These are phyloP conservation scores for Fraxinus floribunda DNA, from an alignment of 305 asterid species.

Conservation along the genomic window DNA sequence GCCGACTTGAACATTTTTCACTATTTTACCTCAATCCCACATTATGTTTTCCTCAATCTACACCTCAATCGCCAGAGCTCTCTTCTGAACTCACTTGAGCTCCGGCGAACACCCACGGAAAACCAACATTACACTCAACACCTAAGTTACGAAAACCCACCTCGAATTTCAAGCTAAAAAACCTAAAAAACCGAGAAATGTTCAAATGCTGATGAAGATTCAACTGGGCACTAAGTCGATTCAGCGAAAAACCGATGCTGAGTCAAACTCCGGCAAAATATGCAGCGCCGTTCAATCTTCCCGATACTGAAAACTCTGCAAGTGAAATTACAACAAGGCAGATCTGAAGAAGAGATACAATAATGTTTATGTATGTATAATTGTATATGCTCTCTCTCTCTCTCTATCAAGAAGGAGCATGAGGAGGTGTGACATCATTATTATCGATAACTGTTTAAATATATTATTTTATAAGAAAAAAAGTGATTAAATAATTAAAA, in stretches of 20 bases:
- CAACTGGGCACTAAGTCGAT: slow-evolving; percentile 27
- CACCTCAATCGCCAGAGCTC: slow-evolving; percentile 58
- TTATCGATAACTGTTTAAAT: not conserved
- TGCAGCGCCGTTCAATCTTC: slow-evolving; percentile 8
- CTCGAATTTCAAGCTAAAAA: slow-evolving; percentile 26
- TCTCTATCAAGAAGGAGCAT: slow-evolving; percentile 19
- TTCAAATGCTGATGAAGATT: slow-evolving; percentile 14
- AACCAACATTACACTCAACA: slow-evolving; percentile 37
- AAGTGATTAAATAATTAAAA: slow-evolving; percentile 1
- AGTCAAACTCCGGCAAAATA: slow-evolving; percentile 25
- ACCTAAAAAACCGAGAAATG: slow-evolving; percentile 1
- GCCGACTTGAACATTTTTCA: slow-evolving; percentile 78
- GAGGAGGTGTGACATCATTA: slow-evolving; percentile 24
- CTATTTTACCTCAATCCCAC: slow-evolving; percentile 37
- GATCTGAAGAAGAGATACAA: slow-evolving; percentile 42
- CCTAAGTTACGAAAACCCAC: slow-evolving; percentile 34
- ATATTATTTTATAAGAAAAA: not conserved
- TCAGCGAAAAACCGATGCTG: slow-evolving; percentile 35
- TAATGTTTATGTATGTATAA: not conserved
- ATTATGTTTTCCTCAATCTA: slow-evolving; percentile 22
- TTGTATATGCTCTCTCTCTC: slow-evolving; percentile 26
- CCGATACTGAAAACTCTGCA: slow-evolving; percentile 31
- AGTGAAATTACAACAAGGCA: slow-evolving; percentile 27
- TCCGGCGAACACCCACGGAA: slow-evolving; percentile 53
- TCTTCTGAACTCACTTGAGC: slow-evolving; percentile 50